Evolutionary conservation across 768 basidiomycete species (phyloP).

Genomic region (Cubamyces sp.): DNA sequence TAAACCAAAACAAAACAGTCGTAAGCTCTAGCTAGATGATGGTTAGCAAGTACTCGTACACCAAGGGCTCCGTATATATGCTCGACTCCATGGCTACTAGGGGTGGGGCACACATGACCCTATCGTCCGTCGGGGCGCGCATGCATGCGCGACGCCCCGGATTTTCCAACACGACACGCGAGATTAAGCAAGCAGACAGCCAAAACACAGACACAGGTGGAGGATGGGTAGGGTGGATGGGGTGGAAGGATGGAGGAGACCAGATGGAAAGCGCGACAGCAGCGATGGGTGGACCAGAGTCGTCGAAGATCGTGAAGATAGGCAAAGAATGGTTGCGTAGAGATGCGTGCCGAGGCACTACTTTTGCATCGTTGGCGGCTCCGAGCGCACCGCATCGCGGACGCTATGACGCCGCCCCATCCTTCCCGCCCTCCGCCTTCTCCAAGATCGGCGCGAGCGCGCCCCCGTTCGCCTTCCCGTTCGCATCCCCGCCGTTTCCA

Average conservation of each 20-base stretch:
- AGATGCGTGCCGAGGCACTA: background rate
- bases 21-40: no score
- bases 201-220: background rate
- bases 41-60: no score
- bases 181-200: background rate
- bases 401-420: background rate
- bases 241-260: background rate
- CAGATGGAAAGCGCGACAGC: background rate
- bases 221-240: background rate
- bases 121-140: slow-evolving; percentile 12
- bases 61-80: no score
- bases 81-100: no score
- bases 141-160: background rate
- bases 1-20: no score
- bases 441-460: slow-evolving; percentile 18
- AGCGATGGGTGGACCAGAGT: background rate
- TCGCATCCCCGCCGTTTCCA: background rate
- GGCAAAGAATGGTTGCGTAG: background rate
- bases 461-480: background rate
- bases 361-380: background rate
- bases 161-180: slow-evolving; percentile 10
- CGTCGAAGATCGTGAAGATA: background rate
- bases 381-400: background rate
- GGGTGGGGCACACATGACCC: background rate
- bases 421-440: slow-evolving; percentile 12